These are phyloP conservation scores for Nannizziopsis arthrosporioides DNA, from an alignment of 2,329 filamentous ascomycete genomes.

Conservation along the genomic window DNA sequence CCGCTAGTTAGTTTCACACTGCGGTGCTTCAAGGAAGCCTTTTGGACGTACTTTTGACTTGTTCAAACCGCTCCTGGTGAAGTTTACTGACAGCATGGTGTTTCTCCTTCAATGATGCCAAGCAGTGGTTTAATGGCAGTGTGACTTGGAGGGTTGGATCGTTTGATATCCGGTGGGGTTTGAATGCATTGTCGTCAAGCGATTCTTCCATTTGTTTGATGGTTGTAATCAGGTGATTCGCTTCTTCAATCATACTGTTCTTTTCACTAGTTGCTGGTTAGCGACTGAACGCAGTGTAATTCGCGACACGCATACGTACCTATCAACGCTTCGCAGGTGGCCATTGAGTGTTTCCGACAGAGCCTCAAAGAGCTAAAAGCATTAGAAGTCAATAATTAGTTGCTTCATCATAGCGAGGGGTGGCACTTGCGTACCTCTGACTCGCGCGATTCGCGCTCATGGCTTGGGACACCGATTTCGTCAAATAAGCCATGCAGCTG, in stretches of 20 bases:
- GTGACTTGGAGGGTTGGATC: slow-evolving; percentile 58
- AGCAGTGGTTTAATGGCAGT: slow-evolving; percentile 68
- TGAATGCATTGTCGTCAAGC: slow-evolving; percentile 60
- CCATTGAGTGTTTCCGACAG: slow-evolving; percentile 85
- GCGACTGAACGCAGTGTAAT: slow-evolving; percentile 1
- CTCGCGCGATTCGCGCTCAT: slow-evolving; percentile 84
- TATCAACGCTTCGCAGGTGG: slow-evolving; percentile 71
- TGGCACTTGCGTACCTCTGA: slow-evolving; percentile 55
- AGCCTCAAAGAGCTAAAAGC: slow-evolving; percentile 66
- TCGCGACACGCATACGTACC: slow-evolving; percentile 34
- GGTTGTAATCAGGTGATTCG: slow-evolving; percentile 66
- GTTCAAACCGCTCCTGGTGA: slow-evolving; percentile 84
- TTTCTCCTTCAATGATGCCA: slow-evolving; percentile 74
- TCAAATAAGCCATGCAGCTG: slow-evolving; percentile 93
- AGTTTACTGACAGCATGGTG: slow-evolving; percentile 66
- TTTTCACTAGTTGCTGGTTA: slow-evolving; percentile 52
- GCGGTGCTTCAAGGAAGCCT: neutral
- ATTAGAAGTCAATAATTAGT: slow-evolving; percentile 14
- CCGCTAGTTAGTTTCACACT: slow-evolving; percentile 18
- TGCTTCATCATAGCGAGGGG: neutral
- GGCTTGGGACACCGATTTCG: slow-evolving; percentile 86
- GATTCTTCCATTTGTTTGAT: slow-evolving; percentile 93
- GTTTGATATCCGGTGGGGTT: slow-evolving; percentile 53
- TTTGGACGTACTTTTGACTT: slow-evolving; percentile 77
- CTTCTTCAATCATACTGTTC: slow-evolving; percentile 79